A percentile compares a stretch with the other conserved stretches of the same genome.
phyloP scores from a whole-genome alignment of 305 asterid species.

The Nicotiana rustica region DNA sequence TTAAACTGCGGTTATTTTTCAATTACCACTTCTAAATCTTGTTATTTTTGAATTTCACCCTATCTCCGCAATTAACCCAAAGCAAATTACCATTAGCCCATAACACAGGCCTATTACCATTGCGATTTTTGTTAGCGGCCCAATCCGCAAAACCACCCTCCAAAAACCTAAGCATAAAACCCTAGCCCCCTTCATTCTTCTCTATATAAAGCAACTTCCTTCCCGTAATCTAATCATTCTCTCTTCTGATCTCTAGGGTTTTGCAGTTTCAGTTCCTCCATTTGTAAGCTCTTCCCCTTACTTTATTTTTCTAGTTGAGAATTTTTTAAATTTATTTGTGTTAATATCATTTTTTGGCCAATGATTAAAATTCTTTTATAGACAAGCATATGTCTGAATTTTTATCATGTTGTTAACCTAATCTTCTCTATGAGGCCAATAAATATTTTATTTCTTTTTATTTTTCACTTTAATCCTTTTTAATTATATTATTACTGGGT shows the following conservation, averaged over 20 bases:
- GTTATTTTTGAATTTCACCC: too few species aligned
- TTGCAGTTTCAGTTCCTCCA: background rate
- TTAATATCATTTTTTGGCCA: slow-evolving; percentile 28
- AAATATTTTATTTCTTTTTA: background rate
- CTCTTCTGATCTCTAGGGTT: background rate
- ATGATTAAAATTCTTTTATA: slow-evolving; percentile 41
- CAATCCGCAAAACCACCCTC: background rate
- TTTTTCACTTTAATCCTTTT: background rate
- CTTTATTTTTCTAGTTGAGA: background rate
- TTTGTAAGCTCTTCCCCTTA: background rate
- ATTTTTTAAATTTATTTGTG: background rate
- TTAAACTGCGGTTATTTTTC: too few species aligned
- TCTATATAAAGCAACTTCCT: background rate
- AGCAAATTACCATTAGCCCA: background rate
- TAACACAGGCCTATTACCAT: background rate
- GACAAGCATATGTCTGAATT: slow-evolving; percentile 83
- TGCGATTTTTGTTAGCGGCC: background rate
- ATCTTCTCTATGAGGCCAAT: slow-evolving; percentile 79
- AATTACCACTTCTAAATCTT: too few species aligned
- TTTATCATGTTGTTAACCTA: slow-evolving; percentile 57
- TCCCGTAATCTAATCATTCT: background rate
- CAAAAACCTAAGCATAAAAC: slow-evolving; percentile 30
- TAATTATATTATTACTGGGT: background rate
- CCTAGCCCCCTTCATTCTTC: slow-evolving; percentile 30
- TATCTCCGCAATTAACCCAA: background rate